Evolutionary conservation across 495 filamentous ascomycete species (phyloP).

Genomic region (Penicillium ochrochloron): DNA sequence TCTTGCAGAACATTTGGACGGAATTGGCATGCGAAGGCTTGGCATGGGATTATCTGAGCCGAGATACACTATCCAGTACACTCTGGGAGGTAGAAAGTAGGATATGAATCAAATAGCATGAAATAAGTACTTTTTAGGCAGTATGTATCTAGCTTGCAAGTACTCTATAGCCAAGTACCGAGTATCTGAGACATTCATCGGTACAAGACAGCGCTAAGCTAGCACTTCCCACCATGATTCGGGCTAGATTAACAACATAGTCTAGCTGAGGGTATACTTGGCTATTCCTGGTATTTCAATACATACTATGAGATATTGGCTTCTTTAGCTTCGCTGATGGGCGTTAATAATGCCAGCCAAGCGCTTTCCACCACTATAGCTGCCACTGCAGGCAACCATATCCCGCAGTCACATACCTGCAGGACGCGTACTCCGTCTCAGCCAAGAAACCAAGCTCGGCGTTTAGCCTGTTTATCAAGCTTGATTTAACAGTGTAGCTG

Average conservation of each 20-base stretch:
- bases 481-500: not conserved
- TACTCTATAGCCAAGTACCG: not conserved
- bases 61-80: not conserved
- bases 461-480: not conserved
- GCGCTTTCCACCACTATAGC: not conserved
- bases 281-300: not conserved
- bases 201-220: not conserved
- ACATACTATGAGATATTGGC: not conserved
- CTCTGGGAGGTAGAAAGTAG: not conserved
- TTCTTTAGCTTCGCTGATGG: not conserved
- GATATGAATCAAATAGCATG: not conserved
- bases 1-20: constrained; percentile 13
- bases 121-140: not conserved
- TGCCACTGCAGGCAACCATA: constrained; percentile 1
- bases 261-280: not conserved
- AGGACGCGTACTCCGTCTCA: not conserved
- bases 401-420: not conserved
- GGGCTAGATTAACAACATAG: not conserved
- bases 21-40: constrained; percentile 20
- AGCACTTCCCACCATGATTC: not conserved
- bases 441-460: not conserved
- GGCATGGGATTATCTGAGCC: constrained; percentile 5
- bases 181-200: not conserved
- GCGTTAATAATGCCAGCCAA: not conserved
- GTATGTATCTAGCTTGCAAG: too few species aligned